Percentiles rank a stretch among this genome's conserved stretches.
Evolutionary conservation across 805 yeast genomes (phyloP).

Genomic region (Suhomyces kilbournensis): DNA sequence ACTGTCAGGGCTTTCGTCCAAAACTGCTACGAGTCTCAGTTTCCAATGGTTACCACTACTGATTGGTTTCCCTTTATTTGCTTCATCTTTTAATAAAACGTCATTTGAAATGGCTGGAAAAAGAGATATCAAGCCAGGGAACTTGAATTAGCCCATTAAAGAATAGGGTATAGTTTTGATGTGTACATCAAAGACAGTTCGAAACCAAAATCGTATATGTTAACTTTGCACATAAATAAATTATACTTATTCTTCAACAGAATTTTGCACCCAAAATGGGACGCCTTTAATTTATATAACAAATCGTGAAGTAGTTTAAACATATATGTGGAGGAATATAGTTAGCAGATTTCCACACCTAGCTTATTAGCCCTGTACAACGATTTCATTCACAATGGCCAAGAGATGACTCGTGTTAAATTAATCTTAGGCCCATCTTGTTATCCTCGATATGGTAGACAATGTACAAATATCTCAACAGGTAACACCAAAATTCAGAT

Average conservation of each 20-base stretch:
- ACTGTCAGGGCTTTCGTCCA: background rate
- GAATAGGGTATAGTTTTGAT: too few species aligned
- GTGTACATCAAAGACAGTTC: background rate
- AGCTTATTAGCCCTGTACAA: too few species aligned
- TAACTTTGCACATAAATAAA: too few species aligned
- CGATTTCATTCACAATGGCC: too few species aligned
- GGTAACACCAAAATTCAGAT: conserved; percentile 58
- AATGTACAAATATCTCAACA: conserved; percentile 48
- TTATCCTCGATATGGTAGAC: conserved; percentile 52
- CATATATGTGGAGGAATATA: background rate
- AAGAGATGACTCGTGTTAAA: too few species aligned
- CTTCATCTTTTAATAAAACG: background rate
- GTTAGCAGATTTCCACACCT: too few species aligned
- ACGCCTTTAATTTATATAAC: background rate
- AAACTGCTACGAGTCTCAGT: background rate
- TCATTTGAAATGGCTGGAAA: background rate
- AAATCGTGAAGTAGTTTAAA: background rate
- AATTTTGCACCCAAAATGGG: background rate
- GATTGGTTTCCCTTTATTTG: background rate
- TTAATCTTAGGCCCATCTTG: conserved; percentile 18
- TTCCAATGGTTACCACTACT: background rate
- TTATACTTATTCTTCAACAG: background rate
- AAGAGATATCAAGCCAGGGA: too few species aligned
- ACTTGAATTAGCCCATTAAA: too few species aligned
- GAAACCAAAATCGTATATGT: background rate